Base-by-base conservation (phyloP, 1,284 basidiomycete genomes). In the Erythrobasidium hasegawianum region DNA sequence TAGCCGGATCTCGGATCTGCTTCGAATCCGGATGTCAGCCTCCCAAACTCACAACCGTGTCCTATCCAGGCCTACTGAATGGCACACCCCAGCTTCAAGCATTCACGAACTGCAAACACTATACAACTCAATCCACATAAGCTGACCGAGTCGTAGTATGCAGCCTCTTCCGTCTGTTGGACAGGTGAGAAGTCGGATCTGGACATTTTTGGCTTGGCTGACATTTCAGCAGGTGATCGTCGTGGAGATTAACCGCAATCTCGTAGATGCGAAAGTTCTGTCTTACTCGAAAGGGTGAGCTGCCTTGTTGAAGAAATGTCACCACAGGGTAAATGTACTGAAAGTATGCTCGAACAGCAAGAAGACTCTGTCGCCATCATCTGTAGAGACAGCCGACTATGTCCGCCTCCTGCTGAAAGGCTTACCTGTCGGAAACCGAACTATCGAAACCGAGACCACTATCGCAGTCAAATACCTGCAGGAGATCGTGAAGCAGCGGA, bases 401-500 rank as follows among this genome's bases (percentile, higher is more conserved):
- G 50, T 27, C 8, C 18, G 26, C 9, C 26, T 53, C 4, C 4
- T 9, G 16, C 50, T 53, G 50, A 22, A 24, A 9, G 50, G 50
- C 16, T 20, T 53, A 29, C 50, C 50, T 16, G 26, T 53, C 16
- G 50, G 50, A 16, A 26, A 27, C 20, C n/a, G 50, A 27, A 53
- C 50, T 5, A 53, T 53, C 26, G 50, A 53, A 26, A 53, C 50
- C 7, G 50, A 53, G 50, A 53, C 50, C 16, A 29, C 26, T 16
- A 53, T 53, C 16, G 18, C 20, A 7, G 20, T 53, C 9, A 53
- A 53, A 20, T 53, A 53, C 16, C 50, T 24, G 8, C 5, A 22
- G 26, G 50, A 53, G 50, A 53, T 53, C 14, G 16, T 53, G 50
- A 53, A 53, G 50, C n/a, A 53, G 50, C 7, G 24, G 50, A 53